These are phyloP conservation scores for Xylaria nigripes DNA, from an alignment of 495 filamentous ascomycete genomes.

Conservation along the genomic window DNA sequence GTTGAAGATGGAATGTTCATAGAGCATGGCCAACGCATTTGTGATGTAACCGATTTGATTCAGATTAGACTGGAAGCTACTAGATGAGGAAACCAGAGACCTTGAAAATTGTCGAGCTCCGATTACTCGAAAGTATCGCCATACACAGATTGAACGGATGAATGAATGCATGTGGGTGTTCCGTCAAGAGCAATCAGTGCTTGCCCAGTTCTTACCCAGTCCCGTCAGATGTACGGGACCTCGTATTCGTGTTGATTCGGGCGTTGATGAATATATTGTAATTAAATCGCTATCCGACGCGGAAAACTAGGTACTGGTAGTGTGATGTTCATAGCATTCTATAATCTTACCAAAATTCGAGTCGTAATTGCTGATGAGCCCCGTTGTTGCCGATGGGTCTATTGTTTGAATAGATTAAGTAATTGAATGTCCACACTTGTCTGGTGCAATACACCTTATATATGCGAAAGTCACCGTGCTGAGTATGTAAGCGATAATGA, in stretches of 20 bases:
- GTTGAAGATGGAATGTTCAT: no score
- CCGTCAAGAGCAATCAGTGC: neutral
- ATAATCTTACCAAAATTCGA: neutral
- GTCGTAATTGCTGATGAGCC: neutral
- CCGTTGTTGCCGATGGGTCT: neutral
- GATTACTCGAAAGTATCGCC: neutral
- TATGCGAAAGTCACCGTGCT: neutral
- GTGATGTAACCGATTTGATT: no score
- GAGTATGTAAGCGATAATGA: constrained; percentile 2
- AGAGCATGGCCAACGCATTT: no score
- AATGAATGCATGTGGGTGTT: neutral
- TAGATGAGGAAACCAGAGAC: no score
- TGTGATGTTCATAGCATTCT: neutral
- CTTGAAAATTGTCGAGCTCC: no score
- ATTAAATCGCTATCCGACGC: neutral
- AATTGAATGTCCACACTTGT: neutral
- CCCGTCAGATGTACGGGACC: no score
- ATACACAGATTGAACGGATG: no score
- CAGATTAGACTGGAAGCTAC: no score
- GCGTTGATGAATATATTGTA: neutral
- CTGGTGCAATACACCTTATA: neutral
- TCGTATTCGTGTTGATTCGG: neutral
- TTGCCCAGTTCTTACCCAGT: no score
- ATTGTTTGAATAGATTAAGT: neutral
- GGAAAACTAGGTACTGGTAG: neutral